phyloP scores from a whole-genome alignment of 1,284 basidiomycete genomes.

The Cutaneotrichosporon mucoides region DNA sequence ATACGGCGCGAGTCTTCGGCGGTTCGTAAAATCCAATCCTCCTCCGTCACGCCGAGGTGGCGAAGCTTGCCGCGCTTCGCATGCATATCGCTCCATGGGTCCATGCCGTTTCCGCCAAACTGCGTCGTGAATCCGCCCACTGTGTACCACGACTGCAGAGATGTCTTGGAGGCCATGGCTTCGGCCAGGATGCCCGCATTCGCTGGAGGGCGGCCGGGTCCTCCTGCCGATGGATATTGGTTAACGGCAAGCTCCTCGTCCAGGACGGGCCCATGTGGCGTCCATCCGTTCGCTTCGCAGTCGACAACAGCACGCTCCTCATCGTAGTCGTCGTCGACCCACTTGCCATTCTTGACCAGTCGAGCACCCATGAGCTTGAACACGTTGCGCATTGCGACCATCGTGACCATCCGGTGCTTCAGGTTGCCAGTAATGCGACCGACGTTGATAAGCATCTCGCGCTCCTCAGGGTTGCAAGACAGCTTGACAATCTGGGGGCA shows the following conservation, averaged over 20 bases:
- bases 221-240: slow-evolving; percentile 28
- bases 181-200: slow-evolving; percentile 26
- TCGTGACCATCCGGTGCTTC: slow-evolving; percentile 84
- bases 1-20: slow-evolving; percentile 62
- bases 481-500: slow-evolving; percentile 87
- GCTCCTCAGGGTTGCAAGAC: slow-evolving; percentile 77
- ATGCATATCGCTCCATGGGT: slow-evolving; percentile 76
- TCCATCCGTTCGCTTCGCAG: slow-evolving; percentile 65
- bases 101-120: slow-evolving; percentile 73
- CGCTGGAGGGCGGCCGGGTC: slow-evolving; percentile 29
- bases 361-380: slow-evolving; percentile 93
- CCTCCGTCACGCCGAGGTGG: slow-evolving; percentile 67
- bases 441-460: slow-evolving; percentile 81
- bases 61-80: slow-evolving; percentile 52
- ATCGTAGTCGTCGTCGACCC: slow-evolving; percentile 93
- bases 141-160: slow-evolving; percentile 58
- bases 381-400: slow-evolving; percentile 86
- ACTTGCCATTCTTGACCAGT: slow-evolving; percentile 77
- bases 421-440: slow-evolving; percentile 85
- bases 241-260: slow-evolving; percentile 58
- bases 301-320: slow-evolving; percentile 73
- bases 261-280: slow-evolving; percentile 69
- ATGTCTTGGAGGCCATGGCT: slow-evolving; percentile 39
- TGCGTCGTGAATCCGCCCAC: slow-evolving; percentile 81
- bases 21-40: slow-evolving; percentile 84